Percentiles rank a stretch among this genome's conserved stretches.
Evolutionary conservation across 2,329 filamentous ascomycete species (phyloP).

Genomic region (Fusarium papillatum): DNA sequence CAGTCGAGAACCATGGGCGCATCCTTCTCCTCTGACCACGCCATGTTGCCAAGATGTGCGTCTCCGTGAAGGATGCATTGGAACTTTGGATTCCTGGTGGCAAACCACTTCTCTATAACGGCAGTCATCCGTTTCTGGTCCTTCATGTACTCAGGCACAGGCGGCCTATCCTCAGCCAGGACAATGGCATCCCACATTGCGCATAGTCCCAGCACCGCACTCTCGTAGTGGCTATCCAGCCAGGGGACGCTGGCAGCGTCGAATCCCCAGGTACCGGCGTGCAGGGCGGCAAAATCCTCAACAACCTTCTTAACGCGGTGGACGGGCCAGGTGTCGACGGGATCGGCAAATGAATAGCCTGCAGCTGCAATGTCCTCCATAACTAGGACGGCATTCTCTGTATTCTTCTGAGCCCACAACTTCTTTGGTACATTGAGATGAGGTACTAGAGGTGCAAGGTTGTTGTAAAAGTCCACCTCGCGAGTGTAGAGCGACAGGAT

Average conservation of each 20-base stretch:
- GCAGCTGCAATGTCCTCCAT: conserved; percentile 21
- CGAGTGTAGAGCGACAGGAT: conserved; percentile 18
- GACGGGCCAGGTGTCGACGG: conserved; percentile 20
- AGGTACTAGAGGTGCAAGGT: conserved; percentile 14
- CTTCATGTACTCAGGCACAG: background rate
- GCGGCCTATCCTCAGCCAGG: background rate
- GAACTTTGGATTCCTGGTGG: background rate
- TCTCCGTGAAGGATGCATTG: background rate
- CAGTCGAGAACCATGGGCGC: background rate
- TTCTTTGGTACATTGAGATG: conserved; percentile 22
- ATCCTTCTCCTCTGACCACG: background rate
- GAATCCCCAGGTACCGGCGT: conserved; percentile 20
- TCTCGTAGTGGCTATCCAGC: conserved; percentile 18
- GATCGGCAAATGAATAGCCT: conserved; percentile 14
- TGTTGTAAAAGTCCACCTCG: conserved; percentile 26
- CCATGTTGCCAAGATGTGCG: background rate
- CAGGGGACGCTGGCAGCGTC: conserved; percentile 11
- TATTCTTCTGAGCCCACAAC: conserved; percentile 19
- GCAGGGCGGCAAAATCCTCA: conserved; percentile 21
- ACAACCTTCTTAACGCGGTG: conserved; percentile 19
- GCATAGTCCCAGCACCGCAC: conserved; percentile 10
- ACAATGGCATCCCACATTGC: background rate
- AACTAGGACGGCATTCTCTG: conserved; percentile 13
- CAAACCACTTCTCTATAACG: background rate
- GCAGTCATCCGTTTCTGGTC: background rate